These are phyloP conservation scores for Diddensiella caesifluorescens DNA, from an alignment of 805 yeast species.

Conservation along the genomic window DNA sequence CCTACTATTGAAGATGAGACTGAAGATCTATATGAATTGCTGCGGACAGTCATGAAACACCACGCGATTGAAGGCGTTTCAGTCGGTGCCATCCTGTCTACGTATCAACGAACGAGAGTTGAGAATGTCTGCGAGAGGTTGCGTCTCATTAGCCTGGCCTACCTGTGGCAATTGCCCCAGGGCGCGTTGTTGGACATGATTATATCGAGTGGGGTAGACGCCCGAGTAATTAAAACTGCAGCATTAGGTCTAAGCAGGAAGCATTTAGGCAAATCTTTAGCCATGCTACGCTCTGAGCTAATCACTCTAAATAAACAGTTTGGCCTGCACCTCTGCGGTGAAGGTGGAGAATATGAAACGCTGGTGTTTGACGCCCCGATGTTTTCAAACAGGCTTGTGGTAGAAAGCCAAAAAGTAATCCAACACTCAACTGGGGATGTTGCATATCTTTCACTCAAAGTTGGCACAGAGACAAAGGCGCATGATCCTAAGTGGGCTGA, in stretches of 20 bases:
- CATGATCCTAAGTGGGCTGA: slow-evolving; percentile 18
- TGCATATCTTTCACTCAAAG: slow-evolving; percentile 54
- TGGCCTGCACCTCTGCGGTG: slow-evolving; percentile 94
- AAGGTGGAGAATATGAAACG: slow-evolving; percentile 98
- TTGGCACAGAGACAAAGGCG: slow-evolving; percentile 38
- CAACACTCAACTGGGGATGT: slow-evolving; percentile 61
- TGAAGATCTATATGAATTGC: slow-evolving; percentile 64
- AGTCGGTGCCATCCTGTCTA: slow-evolving; percentile 92
- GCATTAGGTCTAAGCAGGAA: slow-evolving; percentile 69
- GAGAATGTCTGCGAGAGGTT: slow-evolving; percentile 81
- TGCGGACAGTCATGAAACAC: slow-evolving; percentile 41
- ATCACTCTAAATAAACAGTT: slow-evolving; percentile 49
- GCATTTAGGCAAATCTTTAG: slow-evolving; percentile 66
- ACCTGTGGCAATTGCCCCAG: slow-evolving; percentile 88
- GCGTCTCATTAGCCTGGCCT: slow-evolving; percentile 65
- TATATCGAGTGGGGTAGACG: slow-evolving; percentile 63
- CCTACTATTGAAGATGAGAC: slow-evolving; percentile 76
- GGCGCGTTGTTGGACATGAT: slow-evolving; percentile 74
- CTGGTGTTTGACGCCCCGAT: slow-evolving; percentile 87
- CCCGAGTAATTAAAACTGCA: slow-evolving; percentile 86
- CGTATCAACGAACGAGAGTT: slow-evolving; percentile 91
- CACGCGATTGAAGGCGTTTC: slow-evolving; percentile 81
- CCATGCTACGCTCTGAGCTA: slow-evolving; percentile 56
- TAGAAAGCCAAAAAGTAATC: slow-evolving; percentile 39
- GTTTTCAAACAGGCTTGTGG: slow-evolving; percentile 48